phyloP scores from a whole-genome alignment of 202 grass and related monocot genomes.

The Brachypodium distachyon region DNA sequence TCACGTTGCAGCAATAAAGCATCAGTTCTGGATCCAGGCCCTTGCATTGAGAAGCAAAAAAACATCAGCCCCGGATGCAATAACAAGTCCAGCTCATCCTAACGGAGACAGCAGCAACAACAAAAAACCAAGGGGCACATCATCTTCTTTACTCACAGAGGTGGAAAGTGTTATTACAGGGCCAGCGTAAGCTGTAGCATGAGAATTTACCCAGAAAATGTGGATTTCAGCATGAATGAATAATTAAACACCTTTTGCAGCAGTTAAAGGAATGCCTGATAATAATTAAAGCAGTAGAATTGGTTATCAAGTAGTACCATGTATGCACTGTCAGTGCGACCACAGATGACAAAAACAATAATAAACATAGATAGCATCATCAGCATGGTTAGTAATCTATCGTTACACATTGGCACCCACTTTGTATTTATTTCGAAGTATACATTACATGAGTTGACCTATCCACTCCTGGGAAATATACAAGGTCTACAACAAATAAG shows the following conservation, averaged over 20 bases:
- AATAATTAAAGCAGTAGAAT: not conserved
- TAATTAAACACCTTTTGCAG: not conserved
- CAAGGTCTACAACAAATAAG: constrained; percentile 68
- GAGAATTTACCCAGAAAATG: not conserved
- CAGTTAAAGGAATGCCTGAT: not conserved
- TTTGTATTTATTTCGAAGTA: constrained; percentile 30
- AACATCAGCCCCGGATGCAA: too few relatives aligned
- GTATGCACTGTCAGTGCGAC: not conserved
- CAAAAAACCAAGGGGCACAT: not conserved
- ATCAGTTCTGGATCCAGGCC: not conserved
- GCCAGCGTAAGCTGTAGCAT: not conserved
- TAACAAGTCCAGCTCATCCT: not conserved
- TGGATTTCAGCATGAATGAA: not conserved
- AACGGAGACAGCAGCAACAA: not conserved
- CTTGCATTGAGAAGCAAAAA: not conserved
- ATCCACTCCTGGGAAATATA: constrained; percentile 52
- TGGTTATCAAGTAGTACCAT: not conserved
- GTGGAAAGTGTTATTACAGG: not conserved
- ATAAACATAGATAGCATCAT: not conserved
- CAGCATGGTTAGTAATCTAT: not conserved
- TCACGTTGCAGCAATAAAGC: not conserved
- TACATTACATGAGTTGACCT: constrained; percentile 31
- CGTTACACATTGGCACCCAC: not conserved
- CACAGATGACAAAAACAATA: not conserved
- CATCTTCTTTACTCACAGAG: not conserved